Evolutionary conservation across 148 eudicot species (phyloP), one percentile per base, ranked within the genome.

Genomic region (Beta vulgaris): DNA sequence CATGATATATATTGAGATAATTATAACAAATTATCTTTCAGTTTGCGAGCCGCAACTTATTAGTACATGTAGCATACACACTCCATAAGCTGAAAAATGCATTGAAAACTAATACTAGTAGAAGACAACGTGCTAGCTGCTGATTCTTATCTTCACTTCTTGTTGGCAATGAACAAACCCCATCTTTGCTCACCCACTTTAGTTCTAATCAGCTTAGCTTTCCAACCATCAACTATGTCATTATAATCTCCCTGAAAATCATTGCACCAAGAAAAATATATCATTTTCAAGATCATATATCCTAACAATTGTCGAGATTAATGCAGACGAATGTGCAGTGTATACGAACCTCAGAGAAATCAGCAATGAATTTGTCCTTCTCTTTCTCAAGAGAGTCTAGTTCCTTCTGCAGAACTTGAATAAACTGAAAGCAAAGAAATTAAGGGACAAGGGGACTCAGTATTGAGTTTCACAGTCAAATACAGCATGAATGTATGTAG

Each of bases 171-270:
- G 70, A 93, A 93, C 79, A 93, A 85, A 54, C 98, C 98, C 98
- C 98, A 91, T 57, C 85, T 84, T 81, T 93, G 98, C 90, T 93
- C 91, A 1, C 98, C 93, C 0, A 87, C 81, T 0, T 91, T 82
- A 73, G 81, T 91, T 76, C 98, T 84, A 19, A 85, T 60, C 68
- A 91, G 79, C 85, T 93, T 93, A 2, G 93, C 85, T 54, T 87
- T 91, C 98, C 98, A 93, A 28, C 98, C 98, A 10, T 87, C 91
- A 70, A 91, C 93, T 15, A 93, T 93, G 44, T 90, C 97, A 44
- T 91, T 80, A 72, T 93, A 93, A 80, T 81, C 83, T 29, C 76
- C 49, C 80, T 81, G 77, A 16, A 66, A 4, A 72, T 46, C 51
- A 29, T 69, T 79, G 36, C 11, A 43, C 46, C 37, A 69, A 58